These are phyloP conservation scores for Xanthoparmelia taractica DNA, from an alignment of 495 filamentous ascomycete species.

Conservation along the genomic window DNA sequence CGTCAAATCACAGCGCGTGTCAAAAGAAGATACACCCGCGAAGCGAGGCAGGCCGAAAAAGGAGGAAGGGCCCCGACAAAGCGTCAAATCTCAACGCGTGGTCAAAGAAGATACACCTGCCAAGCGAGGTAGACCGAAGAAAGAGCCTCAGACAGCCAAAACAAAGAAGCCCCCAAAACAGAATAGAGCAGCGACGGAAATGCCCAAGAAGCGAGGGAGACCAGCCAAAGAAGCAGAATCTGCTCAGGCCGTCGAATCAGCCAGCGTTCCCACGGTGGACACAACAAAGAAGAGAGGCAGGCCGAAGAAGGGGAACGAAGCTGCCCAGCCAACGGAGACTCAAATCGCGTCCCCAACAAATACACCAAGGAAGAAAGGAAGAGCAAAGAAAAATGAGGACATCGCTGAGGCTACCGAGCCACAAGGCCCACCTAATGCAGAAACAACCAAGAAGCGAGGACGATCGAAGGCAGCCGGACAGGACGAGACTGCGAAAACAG, in stretches of 20 bases:
- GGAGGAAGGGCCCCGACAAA: background rate
- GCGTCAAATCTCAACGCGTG: background rate
- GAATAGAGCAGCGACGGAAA: background rate
- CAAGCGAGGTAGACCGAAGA: background rate
- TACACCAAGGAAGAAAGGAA: too few species aligned
- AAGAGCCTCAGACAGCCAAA: background rate
- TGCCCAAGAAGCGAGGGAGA: background rate
- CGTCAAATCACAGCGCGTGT: too few species aligned
- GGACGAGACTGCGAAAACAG: background rate
- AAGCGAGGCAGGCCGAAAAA: background rate
- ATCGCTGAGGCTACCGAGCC: background rate
- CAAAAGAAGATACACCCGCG: too few species aligned
- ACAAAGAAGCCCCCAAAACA: background rate
- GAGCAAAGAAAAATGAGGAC: background rate
- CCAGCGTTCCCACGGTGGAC: background rate
- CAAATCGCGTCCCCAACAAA: background rate
- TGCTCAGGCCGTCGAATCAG: background rate
- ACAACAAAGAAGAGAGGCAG: background rate
- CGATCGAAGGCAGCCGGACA: background rate
- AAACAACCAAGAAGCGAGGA: background rate
- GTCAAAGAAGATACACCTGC: background rate
- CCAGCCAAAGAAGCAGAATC: background rate
- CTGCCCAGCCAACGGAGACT: background rate
- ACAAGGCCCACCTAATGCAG: background rate
- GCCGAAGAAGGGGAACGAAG: background rate